These are phyloP conservation scores for Grosmannia serpens DNA, from an alignment of 2,329 filamentous ascomycete species.

Conservation along the genomic window DNA sequence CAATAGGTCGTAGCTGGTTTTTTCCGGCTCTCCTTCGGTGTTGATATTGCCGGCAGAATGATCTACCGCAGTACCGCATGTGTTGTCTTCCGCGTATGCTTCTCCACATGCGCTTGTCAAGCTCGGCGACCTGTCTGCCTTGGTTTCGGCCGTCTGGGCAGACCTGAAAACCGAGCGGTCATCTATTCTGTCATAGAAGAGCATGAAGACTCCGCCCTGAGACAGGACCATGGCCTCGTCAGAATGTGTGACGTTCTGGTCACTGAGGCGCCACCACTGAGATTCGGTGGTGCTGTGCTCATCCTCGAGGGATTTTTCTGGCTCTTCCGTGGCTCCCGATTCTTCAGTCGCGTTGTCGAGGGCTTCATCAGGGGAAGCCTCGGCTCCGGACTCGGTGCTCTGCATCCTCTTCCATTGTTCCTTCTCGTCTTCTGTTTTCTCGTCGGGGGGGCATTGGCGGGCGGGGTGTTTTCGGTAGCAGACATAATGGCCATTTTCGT, in stretches of 20 bases:
- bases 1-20: not conserved
- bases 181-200: slow-evolving; percentile 80
- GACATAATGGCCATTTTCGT: slow-evolving; percentile 93
- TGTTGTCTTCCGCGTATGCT: not conserved
- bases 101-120: not conserved
- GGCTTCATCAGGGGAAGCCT: not conserved
- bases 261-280: slow-evolving; percentile 85
- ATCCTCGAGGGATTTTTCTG: slow-evolving; percentile 11
- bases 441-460: slow-evolving; percentile 2
- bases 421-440: slow-evolving; percentile 10
- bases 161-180: slow-evolving; percentile 29
- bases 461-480: slow-evolving; percentile 66
- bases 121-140: not conserved
- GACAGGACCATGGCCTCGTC: slow-evolving; percentile 61
- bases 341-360: not conserved
- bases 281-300: slow-evolving; percentile 22
- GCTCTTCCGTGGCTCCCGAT: not conserved
- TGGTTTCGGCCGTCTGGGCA: no score
- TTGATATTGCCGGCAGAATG: not conserved
- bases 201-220: slow-evolving; percentile 85
- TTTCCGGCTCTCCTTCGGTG: not conserved
- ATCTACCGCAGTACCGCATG: not conserved
- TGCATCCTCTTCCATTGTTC: not conserved
- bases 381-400: not conserved
- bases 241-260: slow-evolving; percentile 69